Evolutionary conservation across 768 basidiomycete genomes (phyloP).

Genomic region (button mushroom (Agaricus bisporus)): DNA sequence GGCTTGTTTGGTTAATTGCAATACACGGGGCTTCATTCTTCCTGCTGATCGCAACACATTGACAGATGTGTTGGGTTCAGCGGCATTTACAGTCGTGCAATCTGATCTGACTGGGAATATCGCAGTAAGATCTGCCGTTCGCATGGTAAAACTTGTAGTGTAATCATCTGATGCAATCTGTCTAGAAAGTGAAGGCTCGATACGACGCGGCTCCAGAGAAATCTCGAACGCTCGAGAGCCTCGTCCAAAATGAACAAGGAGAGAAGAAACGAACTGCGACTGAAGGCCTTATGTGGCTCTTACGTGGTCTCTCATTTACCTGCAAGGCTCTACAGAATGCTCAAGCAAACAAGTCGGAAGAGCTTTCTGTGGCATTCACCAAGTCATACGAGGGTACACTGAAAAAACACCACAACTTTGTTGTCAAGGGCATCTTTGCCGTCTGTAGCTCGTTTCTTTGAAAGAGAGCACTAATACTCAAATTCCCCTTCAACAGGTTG

Average conservation of each 20-base stretch:
- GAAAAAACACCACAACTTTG: conserved; percentile 79
- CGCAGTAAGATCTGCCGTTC: conserved; percentile 41
- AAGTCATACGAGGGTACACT: conserved; percentile 78
- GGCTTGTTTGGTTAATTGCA: conserved; percentile 77
- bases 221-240: conserved; percentile 75
- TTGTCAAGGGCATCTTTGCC: conserved; percentile 56
- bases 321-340: conserved; percentile 69
- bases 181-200: conserved; percentile 86
- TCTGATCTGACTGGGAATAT: conserved; percentile 91
- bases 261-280: conserved; percentile 89
- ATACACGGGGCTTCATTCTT: background rate
- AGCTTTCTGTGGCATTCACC: conserved; percentile 71
- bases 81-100: conserved; percentile 81
- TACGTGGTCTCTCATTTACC: conserved; percentile 89
- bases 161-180: background rate
- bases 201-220: conserved; percentile 59
- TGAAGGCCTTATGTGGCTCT: conserved; percentile 90
- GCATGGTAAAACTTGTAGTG: background rate
- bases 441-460: conserved; percentile 30
- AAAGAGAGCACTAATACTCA: background rate
- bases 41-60: background rate
- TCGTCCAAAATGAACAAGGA: conserved; percentile 77
- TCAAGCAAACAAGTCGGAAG: conserved; percentile 54
- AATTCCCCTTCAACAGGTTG: conserved; percentile 33
- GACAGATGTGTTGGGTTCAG: conserved; percentile 77